A percentile compares a stretch with the other conserved stretches of the same genome.
Conservation (phyloP, 2,329 filamentous ascomycete species). For the Botrytis squamosa region DNA sequence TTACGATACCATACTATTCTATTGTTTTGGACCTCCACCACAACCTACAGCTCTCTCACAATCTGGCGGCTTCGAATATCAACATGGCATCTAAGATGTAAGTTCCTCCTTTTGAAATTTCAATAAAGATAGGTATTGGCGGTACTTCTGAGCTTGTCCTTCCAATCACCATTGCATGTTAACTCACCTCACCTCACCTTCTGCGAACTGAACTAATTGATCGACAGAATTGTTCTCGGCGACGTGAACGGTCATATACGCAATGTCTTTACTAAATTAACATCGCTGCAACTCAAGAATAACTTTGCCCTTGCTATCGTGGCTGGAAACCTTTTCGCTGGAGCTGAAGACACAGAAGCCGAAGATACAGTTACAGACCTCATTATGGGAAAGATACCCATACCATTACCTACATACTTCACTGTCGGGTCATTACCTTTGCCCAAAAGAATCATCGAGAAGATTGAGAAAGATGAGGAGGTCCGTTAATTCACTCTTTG, state of each 20-base stretch:
- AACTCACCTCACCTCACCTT: not conserved
- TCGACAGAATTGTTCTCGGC: constrained; percentile 62
- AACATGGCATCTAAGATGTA: constrained; percentile 25
- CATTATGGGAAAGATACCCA: constrained; percentile 66
- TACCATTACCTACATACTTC: constrained; percentile 89
- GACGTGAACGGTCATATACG: constrained; percentile 77
- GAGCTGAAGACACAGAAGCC: constrained; percentile 60
- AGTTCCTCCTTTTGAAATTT: not conserved
- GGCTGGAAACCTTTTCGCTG: constrained; percentile 79
- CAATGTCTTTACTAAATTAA: constrained; percentile 75
- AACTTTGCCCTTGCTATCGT: constrained; percentile 83
- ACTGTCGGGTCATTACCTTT: constrained; percentile 73
- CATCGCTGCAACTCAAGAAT: constrained; percentile 80
- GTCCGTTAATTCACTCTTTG: constrained; percentile 37
- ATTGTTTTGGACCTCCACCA: not conserved
- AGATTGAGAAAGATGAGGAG: constrained; percentile 67
- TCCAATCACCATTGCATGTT: not conserved
- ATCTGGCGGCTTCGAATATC: not conserved
- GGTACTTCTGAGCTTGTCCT: not conserved
- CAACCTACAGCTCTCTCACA: not conserved
- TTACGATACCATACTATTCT: not conserved
- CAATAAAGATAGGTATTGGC: not conserved
- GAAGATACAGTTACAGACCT: constrained; percentile 61
- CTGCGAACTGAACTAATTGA: constrained; percentile 22
- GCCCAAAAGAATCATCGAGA: constrained; percentile 68